These are phyloP conservation scores for Polymyxa betae DNA, from an alignment of 208 protist species.

Conservation along the genomic window DNA sequence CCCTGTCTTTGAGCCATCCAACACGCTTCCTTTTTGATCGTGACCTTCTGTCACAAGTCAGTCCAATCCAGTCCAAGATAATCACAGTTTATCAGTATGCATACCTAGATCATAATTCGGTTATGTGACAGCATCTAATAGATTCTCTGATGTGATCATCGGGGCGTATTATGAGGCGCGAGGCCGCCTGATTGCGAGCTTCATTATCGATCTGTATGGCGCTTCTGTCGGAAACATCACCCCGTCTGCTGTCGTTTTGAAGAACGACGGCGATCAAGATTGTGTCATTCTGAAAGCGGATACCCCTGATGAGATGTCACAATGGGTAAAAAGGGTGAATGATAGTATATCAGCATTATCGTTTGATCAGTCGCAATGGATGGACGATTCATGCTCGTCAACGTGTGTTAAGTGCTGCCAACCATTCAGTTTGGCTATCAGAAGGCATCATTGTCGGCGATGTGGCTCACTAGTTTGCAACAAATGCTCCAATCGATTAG, in stretches of 20 bases:
- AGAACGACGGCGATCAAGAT: not conserved
- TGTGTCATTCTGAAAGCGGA: conserved; percentile 27
- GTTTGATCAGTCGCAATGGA: not conserved
- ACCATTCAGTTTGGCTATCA: not conserved
- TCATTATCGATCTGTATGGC: conserved; percentile 49
- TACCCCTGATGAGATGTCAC: not conserved
- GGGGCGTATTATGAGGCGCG: not conserved
- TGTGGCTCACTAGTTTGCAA: conserved; percentile 18
- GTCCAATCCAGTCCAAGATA: not conserved
- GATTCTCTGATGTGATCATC: conserved; percentile 8
- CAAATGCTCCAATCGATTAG: not conserved
- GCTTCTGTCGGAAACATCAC: not conserved
- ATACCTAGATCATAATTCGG: not conserved
- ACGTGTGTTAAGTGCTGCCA: not conserved
- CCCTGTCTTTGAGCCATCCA: conserved; percentile 18
- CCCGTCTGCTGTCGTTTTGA: not conserved
- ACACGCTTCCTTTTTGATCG: not conserved
- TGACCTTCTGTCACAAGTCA: not conserved
- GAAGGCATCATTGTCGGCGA: conserved; percentile 30
- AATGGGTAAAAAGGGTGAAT: not conserved
- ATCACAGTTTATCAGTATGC: not conserved
- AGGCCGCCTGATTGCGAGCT: not conserved
- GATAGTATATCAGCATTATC: not conserved
- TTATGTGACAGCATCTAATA: not conserved
- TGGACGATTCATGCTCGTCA: not conserved